A percentile compares a stretch with the other conserved stretches of the same genome.
Evolutionary conservation across 2,329 filamentous ascomycete species (phyloP).

Genomic region (Penicillium sp.): DNA sequence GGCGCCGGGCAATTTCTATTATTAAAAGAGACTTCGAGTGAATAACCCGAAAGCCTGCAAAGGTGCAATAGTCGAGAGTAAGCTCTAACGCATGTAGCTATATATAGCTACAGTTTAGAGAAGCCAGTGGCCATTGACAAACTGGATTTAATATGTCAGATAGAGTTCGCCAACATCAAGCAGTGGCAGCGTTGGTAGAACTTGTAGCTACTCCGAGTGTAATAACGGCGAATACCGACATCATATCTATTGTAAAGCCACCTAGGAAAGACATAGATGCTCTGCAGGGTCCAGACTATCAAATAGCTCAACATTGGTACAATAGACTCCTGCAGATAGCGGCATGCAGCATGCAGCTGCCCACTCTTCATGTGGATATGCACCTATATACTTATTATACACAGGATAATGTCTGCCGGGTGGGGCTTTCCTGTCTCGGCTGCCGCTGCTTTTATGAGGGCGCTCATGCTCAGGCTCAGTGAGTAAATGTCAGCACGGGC

Average conservation of each 20-base stretch:
- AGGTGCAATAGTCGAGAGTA: neutral
- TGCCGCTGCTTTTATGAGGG: no score
- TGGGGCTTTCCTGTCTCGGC: no score
- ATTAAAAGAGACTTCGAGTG: slow-evolving; percentile 3
- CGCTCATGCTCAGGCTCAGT: no score
- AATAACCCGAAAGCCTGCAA: slow-evolving; percentile 11
- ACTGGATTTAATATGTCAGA: neutral
- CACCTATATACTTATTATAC: no score
- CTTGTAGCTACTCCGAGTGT: neutral
- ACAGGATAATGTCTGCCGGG: no score
- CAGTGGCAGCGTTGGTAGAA: neutral
- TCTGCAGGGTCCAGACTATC: neutral
- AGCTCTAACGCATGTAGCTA: neutral
- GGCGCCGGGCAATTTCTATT: slow-evolving; percentile 9
- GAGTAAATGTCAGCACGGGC: no score
- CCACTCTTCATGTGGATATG: neutral
- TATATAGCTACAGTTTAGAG: no score
- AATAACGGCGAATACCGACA: neutral
- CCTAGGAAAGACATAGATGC: neutral
- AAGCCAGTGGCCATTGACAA: neutral
- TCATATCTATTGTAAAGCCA: neutral
- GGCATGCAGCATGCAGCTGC: neutral
- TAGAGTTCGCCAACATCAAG: neutral
- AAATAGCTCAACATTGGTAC: neutral
- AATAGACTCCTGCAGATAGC: neutral